Evolutionary conservation across 768 basidiomycete genomes (phyloP).

Genomic region (Collybiopsis confluens): DNA sequence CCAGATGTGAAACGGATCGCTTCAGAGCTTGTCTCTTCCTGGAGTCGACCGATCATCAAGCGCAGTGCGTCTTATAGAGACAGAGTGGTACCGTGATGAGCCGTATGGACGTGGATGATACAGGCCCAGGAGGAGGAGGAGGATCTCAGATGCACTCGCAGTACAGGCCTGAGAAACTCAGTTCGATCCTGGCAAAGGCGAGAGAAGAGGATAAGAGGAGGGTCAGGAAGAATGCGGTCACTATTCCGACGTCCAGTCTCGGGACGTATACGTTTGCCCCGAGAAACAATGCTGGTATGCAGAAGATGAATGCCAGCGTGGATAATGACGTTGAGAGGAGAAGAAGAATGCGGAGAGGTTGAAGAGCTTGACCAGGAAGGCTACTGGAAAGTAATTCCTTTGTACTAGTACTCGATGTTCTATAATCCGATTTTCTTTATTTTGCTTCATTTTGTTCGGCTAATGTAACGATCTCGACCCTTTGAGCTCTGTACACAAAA

Average conservation of each 20-base stretch:
- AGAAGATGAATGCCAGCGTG: constrained; percentile 53
- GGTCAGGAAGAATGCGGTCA: constrained; percentile 74
- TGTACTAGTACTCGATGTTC: too few relatives aligned
- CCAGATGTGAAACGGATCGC: constrained; percentile 79
- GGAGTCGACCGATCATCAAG: constrained; percentile 92
- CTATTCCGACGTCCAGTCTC: constrained; percentile 74
- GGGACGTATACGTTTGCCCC: constrained; percentile 83
- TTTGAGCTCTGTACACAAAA: too few relatives aligned
- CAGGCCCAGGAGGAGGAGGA: too few relatives aligned
- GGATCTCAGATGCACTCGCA: neutral
- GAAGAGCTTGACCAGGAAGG: constrained; percentile 55
- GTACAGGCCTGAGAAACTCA: constrained; percentile 51
- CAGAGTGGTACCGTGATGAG: constrained; percentile 60
- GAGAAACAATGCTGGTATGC: constrained; percentile 46
- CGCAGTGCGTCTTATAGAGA: constrained; percentile 80
- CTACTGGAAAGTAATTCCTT: constrained; percentile 19
- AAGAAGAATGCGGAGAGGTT: constrained; percentile 71
- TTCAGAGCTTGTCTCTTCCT: constrained; percentile 80
- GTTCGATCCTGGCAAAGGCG: constrained; percentile 64
- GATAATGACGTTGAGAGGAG: constrained; percentile 72
- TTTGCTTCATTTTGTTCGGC: too few relatives aligned
- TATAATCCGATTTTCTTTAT: too few relatives aligned
- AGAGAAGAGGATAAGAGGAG: constrained; percentile 65
- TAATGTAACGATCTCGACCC: neutral
- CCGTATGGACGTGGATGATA: constrained; percentile 26